A percentile compares a stretch with the other conserved stretches of the same genome.
Conservation (phyloP, 768 basidiomycete species). For the Termitomyces eurrhizus region DNA sequence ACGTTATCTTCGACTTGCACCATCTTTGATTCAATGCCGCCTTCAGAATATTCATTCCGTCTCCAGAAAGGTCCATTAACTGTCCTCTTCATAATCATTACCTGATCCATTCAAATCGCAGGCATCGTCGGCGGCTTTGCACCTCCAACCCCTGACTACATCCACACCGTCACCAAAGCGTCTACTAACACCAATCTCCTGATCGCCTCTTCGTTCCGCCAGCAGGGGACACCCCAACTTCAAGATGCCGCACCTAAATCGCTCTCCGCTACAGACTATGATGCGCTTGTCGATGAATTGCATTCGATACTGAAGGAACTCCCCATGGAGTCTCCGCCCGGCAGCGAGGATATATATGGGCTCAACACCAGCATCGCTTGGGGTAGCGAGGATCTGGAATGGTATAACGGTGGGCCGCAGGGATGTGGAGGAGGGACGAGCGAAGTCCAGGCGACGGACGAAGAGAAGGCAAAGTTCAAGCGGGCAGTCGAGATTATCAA, state of each 20-base stretch:
- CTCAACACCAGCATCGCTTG: slow-evolving; percentile 63
- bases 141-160: slow-evolving; percentile 56
- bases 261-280: slow-evolving; percentile 28
- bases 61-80: slow-evolving; percentile 53
- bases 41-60: slow-evolving; percentile 49
- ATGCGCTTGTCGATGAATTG: slow-evolving; percentile 52
- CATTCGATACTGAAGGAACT: slow-evolving; percentile 53
- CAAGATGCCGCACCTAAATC: slow-evolving; percentile 38
- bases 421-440: slow-evolving; percentile 57
- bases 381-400: slow-evolving; percentile 51
- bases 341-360: slow-evolving; percentile 72
- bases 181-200: slow-evolving; percentile 30
- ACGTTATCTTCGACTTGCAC: neutral
- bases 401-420: slow-evolving; percentile 58
- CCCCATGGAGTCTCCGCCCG: slow-evolving; percentile 52
- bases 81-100: neutral
- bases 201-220: slow-evolving; percentile 45
- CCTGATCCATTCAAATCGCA: slow-evolving; percentile 21
- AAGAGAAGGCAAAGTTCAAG: slow-evolving; percentile 65
- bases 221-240: slow-evolving; percentile 41
- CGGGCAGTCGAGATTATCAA: slow-evolving; percentile 67
- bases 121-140: slow-evolving; percentile 78
- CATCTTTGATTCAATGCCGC: slow-evolving; percentile 23
- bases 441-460: slow-evolving; percentile 45
- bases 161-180: slow-evolving; percentile 48